phyloP scores from a whole-genome alignment of 164 flowering plant genomes.

The Cinnamomum chago region DNA sequence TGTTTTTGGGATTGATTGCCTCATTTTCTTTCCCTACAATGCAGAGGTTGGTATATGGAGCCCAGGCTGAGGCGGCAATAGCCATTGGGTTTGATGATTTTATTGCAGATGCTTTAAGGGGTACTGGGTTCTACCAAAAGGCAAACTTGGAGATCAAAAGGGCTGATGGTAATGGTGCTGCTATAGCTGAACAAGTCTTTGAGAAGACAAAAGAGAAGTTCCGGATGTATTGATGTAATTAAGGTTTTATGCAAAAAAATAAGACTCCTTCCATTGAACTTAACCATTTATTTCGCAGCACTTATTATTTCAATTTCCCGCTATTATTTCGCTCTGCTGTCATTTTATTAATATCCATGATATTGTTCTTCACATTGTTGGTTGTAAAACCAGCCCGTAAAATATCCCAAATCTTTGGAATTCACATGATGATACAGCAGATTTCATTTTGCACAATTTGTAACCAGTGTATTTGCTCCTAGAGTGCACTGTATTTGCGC shows the following conservation, averaged over 20 bases:
- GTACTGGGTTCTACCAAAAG: constrained; percentile 85
- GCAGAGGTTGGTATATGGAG: constrained; percentile 96
- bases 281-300: background rate
- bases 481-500: no score
- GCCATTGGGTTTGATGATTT: constrained; percentile 96
- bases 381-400: no score
- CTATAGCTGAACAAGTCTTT: constrained; percentile 90
- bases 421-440: no score
- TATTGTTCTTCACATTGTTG: no score
- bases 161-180: constrained; percentile 78
- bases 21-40: background rate
- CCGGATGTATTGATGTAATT: constrained; percentile 42
- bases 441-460: no score
- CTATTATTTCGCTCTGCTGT: no score
- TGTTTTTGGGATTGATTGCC: background rate
- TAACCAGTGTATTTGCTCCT: no score
- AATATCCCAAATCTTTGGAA: no score
- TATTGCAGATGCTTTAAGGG: constrained; percentile 95
- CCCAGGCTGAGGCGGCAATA: constrained; percentile 95
- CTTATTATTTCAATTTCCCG: background rate
- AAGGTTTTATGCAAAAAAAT: background rate
- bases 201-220: constrained; percentile 88
- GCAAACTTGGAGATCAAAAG: constrained; percentile 80
- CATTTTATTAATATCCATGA: no score
- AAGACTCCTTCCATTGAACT: background rate